A percentile compares a stretch with the other conserved stretches of the same genome.
Evolutionary conservation across 2,329 filamentous ascomycete genomes (phyloP).

Genomic region (Calonectria pauciramosa): DNA sequence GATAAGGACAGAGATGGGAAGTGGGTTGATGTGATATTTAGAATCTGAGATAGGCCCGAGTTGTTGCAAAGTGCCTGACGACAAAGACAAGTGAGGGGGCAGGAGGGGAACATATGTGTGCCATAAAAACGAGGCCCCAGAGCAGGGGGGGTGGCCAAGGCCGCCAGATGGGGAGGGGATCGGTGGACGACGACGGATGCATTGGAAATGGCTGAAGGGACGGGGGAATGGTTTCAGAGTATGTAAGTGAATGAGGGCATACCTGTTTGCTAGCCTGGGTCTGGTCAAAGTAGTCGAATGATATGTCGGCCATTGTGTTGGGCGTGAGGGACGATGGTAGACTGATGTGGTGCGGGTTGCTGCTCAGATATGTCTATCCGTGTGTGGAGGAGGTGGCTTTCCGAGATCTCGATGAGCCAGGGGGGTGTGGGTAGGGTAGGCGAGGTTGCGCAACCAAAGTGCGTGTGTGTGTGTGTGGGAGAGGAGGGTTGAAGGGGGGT

Average conservation of each 20-base stretch:
- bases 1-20: constrained; percentile 12
- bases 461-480: neutral
- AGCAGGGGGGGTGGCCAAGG: constrained; percentile 36
- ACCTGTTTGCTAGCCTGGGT: constrained; percentile 45
- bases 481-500: neutral
- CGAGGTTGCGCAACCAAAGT: neutral
- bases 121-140: constrained; percentile 45
- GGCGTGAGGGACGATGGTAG: constrained; percentile 34
- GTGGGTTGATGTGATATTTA: constrained; percentile 28
- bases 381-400: constrained; percentile 18
- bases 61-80: constrained; percentile 30
- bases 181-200: constrained; percentile 21
- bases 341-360: constrained; percentile 36
- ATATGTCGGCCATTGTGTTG: constrained; percentile 45
- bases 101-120: constrained; percentile 40
- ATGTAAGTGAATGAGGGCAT: constrained; percentile 29
- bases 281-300: constrained; percentile 47
- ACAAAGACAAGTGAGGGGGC: constrained; percentile 39
- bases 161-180: constrained; percentile 27
- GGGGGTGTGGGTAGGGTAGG: constrained; percentile 11
- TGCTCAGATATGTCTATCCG: constrained; percentile 35
- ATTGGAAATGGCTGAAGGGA: constrained; percentile 20
- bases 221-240: constrained; percentile 24
- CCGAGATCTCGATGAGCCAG: constrained; percentile 26
- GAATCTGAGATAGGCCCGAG: constrained; percentile 34